Evolutionary conservation across 1,139 yeast species (phyloP), one percentile per base, ranked within the genome.

Genomic region (Scheffersomyces illinoinensis): DNA sequence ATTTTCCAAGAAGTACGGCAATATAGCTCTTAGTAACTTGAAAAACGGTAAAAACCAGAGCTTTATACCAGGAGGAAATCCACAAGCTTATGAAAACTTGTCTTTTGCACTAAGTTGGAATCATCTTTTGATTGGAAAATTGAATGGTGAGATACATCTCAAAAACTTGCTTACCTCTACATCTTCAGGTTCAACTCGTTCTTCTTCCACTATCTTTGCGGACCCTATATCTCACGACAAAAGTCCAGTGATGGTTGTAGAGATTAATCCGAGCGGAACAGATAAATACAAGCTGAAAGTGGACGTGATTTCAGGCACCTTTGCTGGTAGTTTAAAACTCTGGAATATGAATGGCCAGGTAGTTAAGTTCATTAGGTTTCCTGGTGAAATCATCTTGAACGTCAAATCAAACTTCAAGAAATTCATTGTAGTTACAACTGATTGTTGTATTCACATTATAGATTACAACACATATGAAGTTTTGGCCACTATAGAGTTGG

Each of bases 41-140:
- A 70, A 71, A 52, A 77, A 72, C 66, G 87, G 87, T 0, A 73
- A 71, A 57, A 75, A 70, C 60, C 83, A 77, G 58, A 72, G 79
- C 48, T 78, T 70, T 57, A 73, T 79, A 4, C 84, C 83, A 0
- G 82, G 81, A 0, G 81, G 80, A 1, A 67, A 63, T 56, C 66
- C 62, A 47, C 59, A 65, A n/a, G 65, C 68, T 55, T 64, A 70
- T 2, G 66, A 66, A n/a, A 63, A 71, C 7, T 53, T 61, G 21
- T 66, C 74, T 49, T 71, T 64, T 63, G 70, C 68, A 24, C 60
- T 77, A 17, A 77, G 72, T 62, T 78, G 79, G 80, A 74, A 69
- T 58, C 75, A 76, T 62, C 62, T 77, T 39, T 68, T 76, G 3
- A 68, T 73, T 56, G 77, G 78, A 18, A 73, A 70, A 18, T 54